A percentile compares a stretch with the other conserved stretches of the same genome.
phyloP scores from a whole-genome alignment of 2,329 filamentous ascomycete genomes.

The Fusarium proliferatum region DNA sequence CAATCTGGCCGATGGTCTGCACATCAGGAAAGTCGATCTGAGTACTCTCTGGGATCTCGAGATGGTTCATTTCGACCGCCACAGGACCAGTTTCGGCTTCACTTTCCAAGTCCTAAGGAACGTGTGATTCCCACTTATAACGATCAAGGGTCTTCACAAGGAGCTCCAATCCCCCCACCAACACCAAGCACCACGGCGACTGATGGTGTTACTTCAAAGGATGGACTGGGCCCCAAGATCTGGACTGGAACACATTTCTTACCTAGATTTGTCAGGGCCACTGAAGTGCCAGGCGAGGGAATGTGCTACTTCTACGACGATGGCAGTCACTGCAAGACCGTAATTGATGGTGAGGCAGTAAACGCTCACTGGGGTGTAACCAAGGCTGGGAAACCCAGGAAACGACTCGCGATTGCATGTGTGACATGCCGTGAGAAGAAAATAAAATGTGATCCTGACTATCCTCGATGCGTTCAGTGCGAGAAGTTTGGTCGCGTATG shows the following conservation, averaged over 20 bases:
- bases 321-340: slow-evolving; percentile 81
- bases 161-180: slow-evolving; percentile 43
- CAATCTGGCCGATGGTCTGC: slow-evolving; percentile 53
- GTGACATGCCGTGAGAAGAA: slow-evolving; percentile 96
- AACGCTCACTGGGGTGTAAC: slow-evolving; percentile 95
- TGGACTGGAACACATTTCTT: slow-evolving; percentile 76
- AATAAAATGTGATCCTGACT: slow-evolving; percentile 94
- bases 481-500: slow-evolving; percentile 90
- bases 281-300: slow-evolving; percentile 80
- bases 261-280: slow-evolving; percentile 71
- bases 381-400: slow-evolving; percentile 92
- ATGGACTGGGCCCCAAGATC: slow-evolving; percentile 73
- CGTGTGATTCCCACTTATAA: slow-evolving; percentile 40
- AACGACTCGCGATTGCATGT: slow-evolving; percentile 91
- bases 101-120: slow-evolving; percentile 53
- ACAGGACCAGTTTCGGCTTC: slow-evolving; percentile 51
- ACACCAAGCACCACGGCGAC: slow-evolving; percentile 48
- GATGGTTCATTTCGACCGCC: slow-evolving; percentile 51
- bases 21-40: slow-evolving; percentile 56
- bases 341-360: slow-evolving; percentile 86
- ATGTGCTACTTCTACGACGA: slow-evolving; percentile 89
- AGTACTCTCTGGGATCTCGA: slow-evolving; percentile 60
- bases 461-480: slow-evolving; percentile 88
- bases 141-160: slow-evolving; percentile 43
- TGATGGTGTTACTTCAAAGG: slow-evolving; percentile 64